Base-by-base conservation (phyloP, 768 basidiomycete genomes). In the Crassisporium funariophilum region DNA sequence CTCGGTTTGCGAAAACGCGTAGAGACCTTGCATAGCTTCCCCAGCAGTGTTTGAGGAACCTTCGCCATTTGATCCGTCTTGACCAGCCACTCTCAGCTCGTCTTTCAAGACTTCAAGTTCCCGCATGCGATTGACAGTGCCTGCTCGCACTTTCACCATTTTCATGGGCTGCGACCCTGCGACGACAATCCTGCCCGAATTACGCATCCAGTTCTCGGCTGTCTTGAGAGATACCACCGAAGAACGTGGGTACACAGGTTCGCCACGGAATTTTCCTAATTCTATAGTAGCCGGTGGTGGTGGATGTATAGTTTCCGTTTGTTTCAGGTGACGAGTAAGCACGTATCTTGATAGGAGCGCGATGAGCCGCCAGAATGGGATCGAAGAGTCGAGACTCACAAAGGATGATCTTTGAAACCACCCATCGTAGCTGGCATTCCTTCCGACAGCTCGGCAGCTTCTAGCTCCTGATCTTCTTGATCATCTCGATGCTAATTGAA, bases 331-430 rank as follows among this genome's bases (percentile, higher is more conserved):
- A 7, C 93, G 84, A 52, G 79, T 75, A 22, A 98, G 81, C 13
- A 87, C 86, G 64, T 91, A 68, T 47, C 66, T n/a, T 67, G 34
- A n/a, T 17, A 33, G 21, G 31, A 13, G 35, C 17, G 7, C 36
- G 41, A 23, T 22, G 19, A 22, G 16, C 41, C 9, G 29, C 21
- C 33, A 37, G 38, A 8, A 13, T 25, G 13, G 20, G 29, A 36
- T 35, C 37, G 11, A 27, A 2, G 17, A 17, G 24, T 35, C 21
- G 29, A 44, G 12, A 66, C 84, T 41, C 58, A 95, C 87, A 95
- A 61, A 4, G 95, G 93, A 68, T 99, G 97, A 58, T 91, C 87
- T 64, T 98, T 98, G 80, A 98, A 98, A 2, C 93, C 97, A 21
- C 78, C 74, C 44, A 98, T 76, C 9, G 87, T 86, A 13, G 84